These are phyloP conservation scores for Paspalum notatum DNA, from an alignment of 176 grass and related monocot species.

Conservation along the genomic window DNA sequence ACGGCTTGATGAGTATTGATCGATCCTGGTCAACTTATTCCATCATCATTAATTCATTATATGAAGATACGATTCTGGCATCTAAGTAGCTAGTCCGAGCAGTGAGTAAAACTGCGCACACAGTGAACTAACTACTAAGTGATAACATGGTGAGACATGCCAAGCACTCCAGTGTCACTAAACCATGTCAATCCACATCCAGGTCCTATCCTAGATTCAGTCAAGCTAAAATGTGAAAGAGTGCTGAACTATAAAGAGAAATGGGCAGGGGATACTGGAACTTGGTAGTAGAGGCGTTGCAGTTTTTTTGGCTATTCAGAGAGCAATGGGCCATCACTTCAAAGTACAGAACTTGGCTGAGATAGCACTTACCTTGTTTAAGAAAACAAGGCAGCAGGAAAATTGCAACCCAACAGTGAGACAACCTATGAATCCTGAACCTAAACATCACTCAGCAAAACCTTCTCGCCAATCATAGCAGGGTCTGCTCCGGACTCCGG, in stretches of 20 bases:
- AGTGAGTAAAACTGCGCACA: neutral
- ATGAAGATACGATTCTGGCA: neutral
- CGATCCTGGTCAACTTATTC: neutral
- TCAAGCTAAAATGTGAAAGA: constrained; percentile 1
- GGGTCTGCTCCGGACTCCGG: no score
- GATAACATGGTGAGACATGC: neutral
- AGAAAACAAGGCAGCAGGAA: neutral
- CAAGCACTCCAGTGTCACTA: constrained; percentile 12
- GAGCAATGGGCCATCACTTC: neutral
- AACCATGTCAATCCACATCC: neutral
- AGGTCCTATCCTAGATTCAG: neutral
- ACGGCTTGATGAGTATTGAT: neutral
- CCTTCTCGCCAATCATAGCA: neutral
- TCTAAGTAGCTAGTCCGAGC: neutral
- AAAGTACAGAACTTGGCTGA: neutral
- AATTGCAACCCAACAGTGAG: neutral
- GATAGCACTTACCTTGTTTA: neutral
- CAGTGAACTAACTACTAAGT: neutral
- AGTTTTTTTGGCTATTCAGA: neutral
- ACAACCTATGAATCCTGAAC: neutral
- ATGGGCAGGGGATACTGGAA: neutral
- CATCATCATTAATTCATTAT: constrained; percentile 11
- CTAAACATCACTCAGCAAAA: constrained; percentile 7
- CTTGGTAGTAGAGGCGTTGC: neutral
- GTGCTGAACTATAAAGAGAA: neutral